These are phyloP conservation scores for Notholithocarpus densiflorus DNA, from an alignment of 306 rosid species.

Conservation along the genomic window DNA sequence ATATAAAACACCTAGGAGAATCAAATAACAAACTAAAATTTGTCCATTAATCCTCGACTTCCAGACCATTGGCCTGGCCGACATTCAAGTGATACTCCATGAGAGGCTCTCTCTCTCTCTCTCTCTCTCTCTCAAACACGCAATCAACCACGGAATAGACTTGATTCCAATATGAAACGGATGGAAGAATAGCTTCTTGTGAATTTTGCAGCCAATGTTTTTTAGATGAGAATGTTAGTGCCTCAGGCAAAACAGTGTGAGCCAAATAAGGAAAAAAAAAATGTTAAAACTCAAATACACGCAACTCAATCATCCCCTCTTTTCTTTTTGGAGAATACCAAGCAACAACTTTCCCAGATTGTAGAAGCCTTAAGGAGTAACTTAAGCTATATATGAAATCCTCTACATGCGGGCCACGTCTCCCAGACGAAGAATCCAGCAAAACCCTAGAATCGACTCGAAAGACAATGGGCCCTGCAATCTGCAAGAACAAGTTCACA, in stretches of 20 bases:
- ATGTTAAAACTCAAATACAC: conserved; percentile 60
- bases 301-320: conserved; percentile 92
- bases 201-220: background rate
- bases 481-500: conserved; percentile 32
- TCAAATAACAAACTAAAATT: too few relatives aligned
- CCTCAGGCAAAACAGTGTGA: background rate
- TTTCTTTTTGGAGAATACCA: conserved; percentile 90
- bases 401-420: conserved; percentile 51
- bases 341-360: conserved; percentile 78
- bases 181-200: background rate
- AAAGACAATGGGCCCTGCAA: conserved; percentile 68
- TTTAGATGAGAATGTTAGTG: background rate
- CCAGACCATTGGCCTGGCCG: too few relatives aligned
- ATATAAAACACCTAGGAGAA: too few relatives aligned
- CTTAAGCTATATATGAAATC: conserved; percentile 77
- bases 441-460: conserved; percentile 65
- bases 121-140: too few relatives aligned
- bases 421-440: conserved; percentile 41
- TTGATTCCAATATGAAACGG: background rate
- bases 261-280: background rate
- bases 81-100: too few relatives aligned
- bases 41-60: too few relatives aligned
- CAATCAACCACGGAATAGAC: too few relatives aligned
- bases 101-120: too few relatives aligned
- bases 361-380: conserved; percentile 57